phyloP scores from a whole-genome alignment of 179 eudicot species.

The Pouteria campechiana region DNA sequence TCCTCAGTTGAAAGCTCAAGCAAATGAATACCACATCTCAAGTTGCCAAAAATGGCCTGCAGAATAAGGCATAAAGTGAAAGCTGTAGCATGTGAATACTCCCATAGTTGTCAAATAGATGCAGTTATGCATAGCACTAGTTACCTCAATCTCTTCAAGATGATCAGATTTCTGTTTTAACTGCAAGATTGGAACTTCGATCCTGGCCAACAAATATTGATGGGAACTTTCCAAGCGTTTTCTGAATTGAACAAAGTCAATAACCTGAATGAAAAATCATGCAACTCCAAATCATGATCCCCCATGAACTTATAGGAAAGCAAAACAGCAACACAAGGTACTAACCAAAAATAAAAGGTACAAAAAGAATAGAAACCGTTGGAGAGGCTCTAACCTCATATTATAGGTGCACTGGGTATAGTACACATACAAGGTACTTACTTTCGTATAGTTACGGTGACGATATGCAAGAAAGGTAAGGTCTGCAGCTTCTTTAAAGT shows the following conservation, averaged over 20 bases:
- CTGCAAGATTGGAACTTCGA: slow-evolving; percentile 70
- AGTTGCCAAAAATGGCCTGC: slow-evolving; percentile 51
- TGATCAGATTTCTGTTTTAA: slow-evolving; percentile 63
- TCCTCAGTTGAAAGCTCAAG: slow-evolving; percentile 62
- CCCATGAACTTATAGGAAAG: too few species aligned
- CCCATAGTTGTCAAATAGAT: background rate
- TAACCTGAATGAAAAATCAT: slow-evolving; percentile 33
- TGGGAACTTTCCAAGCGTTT: slow-evolving; percentile 70
- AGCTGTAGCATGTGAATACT: background rate
- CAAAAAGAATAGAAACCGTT: background rate
- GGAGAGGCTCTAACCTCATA: background rate
- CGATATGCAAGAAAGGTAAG: slow-evolving; percentile 95
- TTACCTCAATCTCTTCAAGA: slow-evolving; percentile 73
- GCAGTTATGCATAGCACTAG: background rate
- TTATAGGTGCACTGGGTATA: too few species aligned
- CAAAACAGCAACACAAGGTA: background rate
- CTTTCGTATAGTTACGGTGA: slow-evolving; percentile 89
- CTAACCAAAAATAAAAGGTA: background rate
- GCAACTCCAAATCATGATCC: background rate
- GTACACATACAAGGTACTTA: too few species aligned
- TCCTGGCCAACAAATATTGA: slow-evolving; percentile 68
- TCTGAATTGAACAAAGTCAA: slow-evolving; percentile 92
- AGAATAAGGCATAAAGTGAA: background rate
- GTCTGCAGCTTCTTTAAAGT: slow-evolving; percentile 90
- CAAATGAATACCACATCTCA: slow-evolving; percentile 48